Evolutionary conservation across 2,329 filamentous ascomycete genomes (phyloP).

Genomic region (Didymella segeticola): DNA sequence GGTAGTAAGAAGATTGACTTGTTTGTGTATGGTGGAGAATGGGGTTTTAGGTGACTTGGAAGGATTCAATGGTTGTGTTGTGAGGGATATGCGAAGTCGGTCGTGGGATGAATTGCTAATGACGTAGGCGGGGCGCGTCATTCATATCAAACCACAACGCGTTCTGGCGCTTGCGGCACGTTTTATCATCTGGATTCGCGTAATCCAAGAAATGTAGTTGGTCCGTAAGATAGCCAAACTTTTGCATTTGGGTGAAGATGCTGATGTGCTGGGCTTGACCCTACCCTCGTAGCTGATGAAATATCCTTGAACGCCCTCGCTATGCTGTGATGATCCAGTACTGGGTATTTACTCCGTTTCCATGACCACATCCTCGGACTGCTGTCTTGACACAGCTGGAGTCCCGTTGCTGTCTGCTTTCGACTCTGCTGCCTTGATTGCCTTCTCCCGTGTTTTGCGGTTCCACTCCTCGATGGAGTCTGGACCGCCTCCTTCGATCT

Average conservation of each 20-base stretch:
- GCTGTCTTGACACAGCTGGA: conserved; percentile 23
- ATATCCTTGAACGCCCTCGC: conserved; percentile 42
- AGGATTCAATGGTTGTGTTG: not conserved
- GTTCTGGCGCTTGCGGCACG: conserved; percentile 11
- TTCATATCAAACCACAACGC: conserved; percentile 27
- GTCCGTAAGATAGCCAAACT: conserved; percentile 6
- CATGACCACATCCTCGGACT: conserved; percentile 36
- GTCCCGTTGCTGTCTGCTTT: conserved; percentile 31
- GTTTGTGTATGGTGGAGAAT: not conserved
- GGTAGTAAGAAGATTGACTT: not conserved
- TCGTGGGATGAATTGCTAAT: conserved; percentile 20
- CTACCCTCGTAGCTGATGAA: not conserved
- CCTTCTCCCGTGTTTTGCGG: conserved; percentile 38
- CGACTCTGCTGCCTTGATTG: conserved; percentile 33
- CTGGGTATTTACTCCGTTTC: conserved; percentile 29
- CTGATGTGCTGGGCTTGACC: not conserved
- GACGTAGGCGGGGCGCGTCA: conserved; percentile 44
- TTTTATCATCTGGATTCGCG: conserved; percentile 16
- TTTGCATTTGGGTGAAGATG: conserved; percentile 15
- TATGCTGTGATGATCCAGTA: conserved; percentile 35
- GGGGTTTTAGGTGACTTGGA: not conserved
- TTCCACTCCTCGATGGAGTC: conserved; percentile 73
- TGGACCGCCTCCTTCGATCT: conserved; percentile 78
- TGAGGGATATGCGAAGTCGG: conserved; percentile 5
- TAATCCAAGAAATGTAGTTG: conserved; percentile 10